phyloP scores from a whole-genome alignment of 805 yeast species.

The Yarrowia sp. region DNA sequence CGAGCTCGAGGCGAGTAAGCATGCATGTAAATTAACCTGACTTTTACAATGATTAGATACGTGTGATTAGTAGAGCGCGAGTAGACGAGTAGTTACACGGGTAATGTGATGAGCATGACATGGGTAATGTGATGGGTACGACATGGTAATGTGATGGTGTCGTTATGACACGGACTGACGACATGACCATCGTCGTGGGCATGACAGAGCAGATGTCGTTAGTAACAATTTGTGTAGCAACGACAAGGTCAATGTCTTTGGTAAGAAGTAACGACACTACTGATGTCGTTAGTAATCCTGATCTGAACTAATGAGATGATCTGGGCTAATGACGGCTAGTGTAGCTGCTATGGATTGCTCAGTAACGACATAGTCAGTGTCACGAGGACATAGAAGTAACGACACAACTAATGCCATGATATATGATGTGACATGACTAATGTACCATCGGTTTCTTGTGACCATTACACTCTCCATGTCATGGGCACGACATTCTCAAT shows the following conservation, averaged over 20 bases:
- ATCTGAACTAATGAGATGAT: too few relatives aligned
- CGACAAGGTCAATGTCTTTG: neutral
- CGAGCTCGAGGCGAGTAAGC: slow-evolving; percentile 24
- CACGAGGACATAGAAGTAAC: neutral
- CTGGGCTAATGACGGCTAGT: too few relatives aligned
- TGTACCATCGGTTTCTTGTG: too few relatives aligned
- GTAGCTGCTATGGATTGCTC: too few relatives aligned
- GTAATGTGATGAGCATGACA: neutral
- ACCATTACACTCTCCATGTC: too few relatives aligned
- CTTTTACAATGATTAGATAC: too few relatives aligned
- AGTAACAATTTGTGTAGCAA: too few relatives aligned
- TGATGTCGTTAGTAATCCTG: neutral
- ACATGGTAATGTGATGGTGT: neutral
- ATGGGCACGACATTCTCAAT: neutral
- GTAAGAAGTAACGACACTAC: neutral
- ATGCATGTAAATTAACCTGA: slow-evolving; percentile 25
- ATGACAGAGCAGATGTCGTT: neutral
- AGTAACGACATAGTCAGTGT: neutral
- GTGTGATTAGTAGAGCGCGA: neutral
- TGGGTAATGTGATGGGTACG: neutral
- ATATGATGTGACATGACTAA: too few relatives aligned
- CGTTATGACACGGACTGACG: neutral
- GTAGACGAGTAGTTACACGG: neutral
- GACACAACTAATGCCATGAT: too few relatives aligned
- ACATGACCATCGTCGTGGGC: neutral